These are phyloP conservation scores for Mortierella sp. DNA, from an alignment of 371 early-diverging fungal species.

Conservation along the genomic window DNA sequence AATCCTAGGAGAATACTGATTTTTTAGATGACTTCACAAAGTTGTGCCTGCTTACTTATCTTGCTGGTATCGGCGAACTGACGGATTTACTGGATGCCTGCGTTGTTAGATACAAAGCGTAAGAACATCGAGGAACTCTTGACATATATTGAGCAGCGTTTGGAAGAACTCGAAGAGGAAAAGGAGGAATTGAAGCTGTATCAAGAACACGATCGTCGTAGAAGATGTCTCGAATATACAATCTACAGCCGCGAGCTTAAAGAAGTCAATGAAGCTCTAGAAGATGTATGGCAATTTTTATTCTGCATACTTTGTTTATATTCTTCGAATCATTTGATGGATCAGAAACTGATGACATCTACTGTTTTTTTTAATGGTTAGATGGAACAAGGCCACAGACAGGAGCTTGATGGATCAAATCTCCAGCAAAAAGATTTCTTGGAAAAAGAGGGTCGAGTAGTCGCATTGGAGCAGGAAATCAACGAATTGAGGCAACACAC, in stretches of 20 bases:
- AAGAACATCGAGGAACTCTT: slow-evolving; percentile 93
- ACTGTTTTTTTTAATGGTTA: slow-evolving; percentile 6
- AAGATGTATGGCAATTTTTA: slow-evolving; percentile 60
- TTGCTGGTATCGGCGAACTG: neutral
- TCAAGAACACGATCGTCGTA: slow-evolving; percentile 88
- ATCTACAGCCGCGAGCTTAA: slow-evolving; percentile 90
- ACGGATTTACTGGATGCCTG: neutral
- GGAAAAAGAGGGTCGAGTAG: slow-evolving; percentile 21
- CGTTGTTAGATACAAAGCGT: slow-evolving; percentile 79
- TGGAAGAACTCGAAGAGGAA: slow-evolving; percentile 93
- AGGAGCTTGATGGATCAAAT: slow-evolving; percentile 59
- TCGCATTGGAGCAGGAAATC: slow-evolving; percentile 59
- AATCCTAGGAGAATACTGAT: neutral
- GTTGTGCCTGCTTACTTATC: neutral
- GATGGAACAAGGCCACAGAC: slow-evolving; percentile 68
- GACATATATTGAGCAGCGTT: slow-evolving; percentile 89
- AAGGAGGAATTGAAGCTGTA: slow-evolving; percentile 92
- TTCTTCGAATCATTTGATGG: neutral
- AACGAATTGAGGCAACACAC: slow-evolving; percentile 62
- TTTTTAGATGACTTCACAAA: neutral
- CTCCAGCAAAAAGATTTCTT: slow-evolving; percentile 38
- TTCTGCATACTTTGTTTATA: neutral
- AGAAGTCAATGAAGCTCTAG: slow-evolving; percentile 81
- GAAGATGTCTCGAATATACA: slow-evolving; percentile 92
- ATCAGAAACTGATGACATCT: neutral